Evolutionary conservation across 345 rosid species (phyloP).

Genomic region (Rhodomyrtus tomentosa): DNA sequence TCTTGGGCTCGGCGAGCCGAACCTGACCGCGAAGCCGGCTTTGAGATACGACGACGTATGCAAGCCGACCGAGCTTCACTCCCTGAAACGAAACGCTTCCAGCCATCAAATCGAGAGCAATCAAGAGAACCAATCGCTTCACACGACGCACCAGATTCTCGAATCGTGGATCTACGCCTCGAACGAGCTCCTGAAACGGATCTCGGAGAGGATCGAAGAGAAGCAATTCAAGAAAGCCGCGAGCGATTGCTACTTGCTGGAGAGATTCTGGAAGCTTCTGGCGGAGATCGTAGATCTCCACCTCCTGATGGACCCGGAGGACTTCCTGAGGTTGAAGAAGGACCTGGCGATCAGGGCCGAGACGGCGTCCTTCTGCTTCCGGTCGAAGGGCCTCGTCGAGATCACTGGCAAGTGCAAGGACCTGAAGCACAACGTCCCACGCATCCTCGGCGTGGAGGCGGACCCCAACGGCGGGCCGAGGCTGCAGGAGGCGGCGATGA

Average conservation of each 20-base stretch:
- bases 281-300: constrained; percentile 69
- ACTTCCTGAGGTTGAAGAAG: constrained; percentile 59
- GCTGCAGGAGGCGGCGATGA: constrained; percentile 90
- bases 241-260: constrained; percentile 43
- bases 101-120: constrained; percentile 37
- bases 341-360: constrained; percentile 40
- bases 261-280: constrained; percentile 68
- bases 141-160: constrained; percentile 61
- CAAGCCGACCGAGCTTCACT: constrained; percentile 46
- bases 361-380: constrained; percentile 64
- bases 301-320: constrained; percentile 71
- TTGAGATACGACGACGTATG: constrained; percentile 79
- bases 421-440: constrained; percentile 66
- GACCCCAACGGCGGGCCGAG: constrained; percentile 97
- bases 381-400: constrained; percentile 63
- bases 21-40: constrained; percentile 62
- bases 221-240: constrained; percentile 37
- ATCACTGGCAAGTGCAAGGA: constrained; percentile 50
- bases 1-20: constrained; percentile 77
- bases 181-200: constrained; percentile 32
- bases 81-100: constrained; percentile 32
- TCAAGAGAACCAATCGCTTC: constrained; percentile 58
- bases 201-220: constrained; percentile 28
- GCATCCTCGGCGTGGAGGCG: constrained; percentile 61
- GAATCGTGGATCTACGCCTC: constrained; percentile 72